Evolutionary conservation across 257 asterid genomes (phyloP).

Genomic region (Capsicum chinense): DNA sequence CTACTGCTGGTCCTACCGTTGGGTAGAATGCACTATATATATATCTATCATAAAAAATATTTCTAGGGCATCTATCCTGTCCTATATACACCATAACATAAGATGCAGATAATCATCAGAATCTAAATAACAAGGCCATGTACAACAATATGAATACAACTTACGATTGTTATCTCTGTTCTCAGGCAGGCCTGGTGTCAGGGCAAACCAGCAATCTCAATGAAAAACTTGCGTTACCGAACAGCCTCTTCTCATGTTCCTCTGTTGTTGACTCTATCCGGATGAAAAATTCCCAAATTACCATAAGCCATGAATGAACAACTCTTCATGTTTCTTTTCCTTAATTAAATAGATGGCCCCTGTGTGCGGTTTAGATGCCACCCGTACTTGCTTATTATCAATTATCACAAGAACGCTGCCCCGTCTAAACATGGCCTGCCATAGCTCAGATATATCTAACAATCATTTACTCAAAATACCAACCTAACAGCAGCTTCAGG

Average conservation of each 20-base stretch:
- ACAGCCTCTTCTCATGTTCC: neutral
- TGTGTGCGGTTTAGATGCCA: neutral
- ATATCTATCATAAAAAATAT: neutral
- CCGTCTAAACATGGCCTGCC: neutral
- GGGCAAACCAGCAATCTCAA: neutral
- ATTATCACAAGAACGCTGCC: neutral
- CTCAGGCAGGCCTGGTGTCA: neutral
- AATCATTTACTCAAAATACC: neutral
- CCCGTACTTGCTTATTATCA: neutral
- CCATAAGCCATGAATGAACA: neutral
- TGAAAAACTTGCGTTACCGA: neutral
- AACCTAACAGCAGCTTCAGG: neutral
- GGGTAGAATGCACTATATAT: neutral
- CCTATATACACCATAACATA: neutral
- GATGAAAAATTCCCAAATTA: neutral
- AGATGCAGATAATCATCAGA: conserved; percentile 12
- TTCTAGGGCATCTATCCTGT: neutral
- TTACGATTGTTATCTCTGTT: neutral
- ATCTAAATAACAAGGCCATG: neutral
- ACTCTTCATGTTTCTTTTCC: neutral
- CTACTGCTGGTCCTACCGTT: neutral
- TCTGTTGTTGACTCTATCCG: neutral
- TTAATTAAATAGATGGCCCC: too few species aligned
- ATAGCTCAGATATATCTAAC: neutral
- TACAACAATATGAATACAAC: conserved; percentile 10